Evolutionary conservation across 2,329 filamentous ascomycete genomes (phyloP).

Genomic region (Aspergillaceae sp.): DNA sequence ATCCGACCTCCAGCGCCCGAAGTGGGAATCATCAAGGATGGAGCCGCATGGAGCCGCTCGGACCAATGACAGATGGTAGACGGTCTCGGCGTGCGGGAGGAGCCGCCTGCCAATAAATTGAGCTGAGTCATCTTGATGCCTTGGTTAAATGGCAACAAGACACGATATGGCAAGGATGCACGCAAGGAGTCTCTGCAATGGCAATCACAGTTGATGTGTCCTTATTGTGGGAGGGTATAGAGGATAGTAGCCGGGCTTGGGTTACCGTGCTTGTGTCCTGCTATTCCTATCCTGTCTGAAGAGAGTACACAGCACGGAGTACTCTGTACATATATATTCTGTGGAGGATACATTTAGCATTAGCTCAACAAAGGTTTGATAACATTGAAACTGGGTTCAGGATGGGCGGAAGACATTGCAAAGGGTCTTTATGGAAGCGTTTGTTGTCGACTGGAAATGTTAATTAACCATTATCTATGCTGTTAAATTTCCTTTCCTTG

Average conservation of each 20-base stretch:
- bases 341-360: no score
- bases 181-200: neutral
- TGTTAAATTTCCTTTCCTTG: no score
- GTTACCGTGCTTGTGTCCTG: no score
- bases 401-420: no score
- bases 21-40: neutral
- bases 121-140: neutral
- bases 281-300: no score
- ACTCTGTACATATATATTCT: neutral
- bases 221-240: neutral
- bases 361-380: no score
- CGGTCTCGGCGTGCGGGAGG: neutral
- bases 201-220: neutral
- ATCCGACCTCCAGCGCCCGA: neutral
- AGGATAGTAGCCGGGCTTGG: neutral
- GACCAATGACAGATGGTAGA: conserved; percentile 1
- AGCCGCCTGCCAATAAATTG: neutral
- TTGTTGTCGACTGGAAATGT: no score
- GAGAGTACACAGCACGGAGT: no score
- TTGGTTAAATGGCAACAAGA: neutral
- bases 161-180: neutral
- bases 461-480: no score
- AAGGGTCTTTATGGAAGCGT: no score
- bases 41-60: neutral
- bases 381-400: no score